Evolutionary conservation across 176 grass and related monocot species (phyloP).

Genomic region (Aegilops bicornis): DNA sequence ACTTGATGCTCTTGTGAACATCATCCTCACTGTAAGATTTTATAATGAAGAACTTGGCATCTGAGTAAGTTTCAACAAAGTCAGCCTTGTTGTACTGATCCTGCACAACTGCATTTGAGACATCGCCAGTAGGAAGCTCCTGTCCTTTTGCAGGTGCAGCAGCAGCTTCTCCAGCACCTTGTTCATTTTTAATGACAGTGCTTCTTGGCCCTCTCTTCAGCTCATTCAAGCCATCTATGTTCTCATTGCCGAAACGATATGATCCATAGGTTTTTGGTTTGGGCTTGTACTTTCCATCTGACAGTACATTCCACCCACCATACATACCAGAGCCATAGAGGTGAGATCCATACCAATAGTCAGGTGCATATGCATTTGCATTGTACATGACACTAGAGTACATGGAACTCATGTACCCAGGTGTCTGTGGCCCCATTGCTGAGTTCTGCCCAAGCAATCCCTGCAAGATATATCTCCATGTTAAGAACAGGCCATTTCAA

Average conservation of each 20-base stretch:
- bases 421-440: not conserved
- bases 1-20: slow-evolving; percentile 91
- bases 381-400: slow-evolving; percentile 59
- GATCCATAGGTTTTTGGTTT: slow-evolving; percentile 61
- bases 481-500: slow-evolving; percentile 11
- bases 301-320: slow-evolving; percentile 56
- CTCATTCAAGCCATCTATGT: slow-evolving; percentile 71
- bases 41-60: slow-evolving; percentile 89
- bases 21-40: slow-evolving; percentile 97
- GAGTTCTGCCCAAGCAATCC: slow-evolving; percentile 19
- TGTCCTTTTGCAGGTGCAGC: slow-evolving; percentile 43
- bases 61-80: slow-evolving; percentile 58
- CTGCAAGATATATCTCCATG: slow-evolving; percentile 3
- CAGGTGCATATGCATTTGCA: slow-evolving; percentile 49
- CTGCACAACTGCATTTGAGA: slow-evolving; percentile 30
- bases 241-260: slow-evolving; percentile 59
- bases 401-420: slow-evolving; percentile 50
- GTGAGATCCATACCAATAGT: slow-evolving; percentile 60
- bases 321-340: slow-evolving; percentile 55
- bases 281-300: slow-evolving; percentile 64
- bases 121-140: slow-evolving; percentile 28
- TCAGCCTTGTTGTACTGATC: slow-evolving; percentile 74
- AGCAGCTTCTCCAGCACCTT: slow-evolving; percentile 29
- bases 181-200: slow-evolving; percentile 54
- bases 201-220: slow-evolving; percentile 84